Evolutionary conservation across 768 basidiomycete species (phyloP), one percentile per base, ranked within the genome.

Genomic region (Mycena crocata): DNA sequence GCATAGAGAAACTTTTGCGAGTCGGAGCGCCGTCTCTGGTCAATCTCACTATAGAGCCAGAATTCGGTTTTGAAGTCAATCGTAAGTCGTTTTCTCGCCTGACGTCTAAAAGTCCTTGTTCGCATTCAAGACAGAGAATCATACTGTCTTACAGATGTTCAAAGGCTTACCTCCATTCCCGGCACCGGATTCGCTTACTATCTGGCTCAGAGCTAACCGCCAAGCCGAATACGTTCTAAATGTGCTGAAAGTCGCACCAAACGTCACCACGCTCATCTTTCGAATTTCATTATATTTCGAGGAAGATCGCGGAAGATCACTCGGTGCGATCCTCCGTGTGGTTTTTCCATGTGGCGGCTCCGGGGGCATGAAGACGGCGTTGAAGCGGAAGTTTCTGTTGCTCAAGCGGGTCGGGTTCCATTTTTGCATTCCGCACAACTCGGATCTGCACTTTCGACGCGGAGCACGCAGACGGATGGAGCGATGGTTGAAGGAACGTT

Each of bases 391-490:
- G 24, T 66, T 66, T 42, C 54, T 58, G 14, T 23, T 51, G 13
- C 5, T 39, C 10, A 45, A 17, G 17, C 44, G 39, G 1, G 23
- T 61, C 24, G 42, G 21, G 24, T 59, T 66, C 30, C 35, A 66
- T 2, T 55, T 66, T 31, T 46, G 57, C 8, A n/a, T 23, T 15
- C 23, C 19, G 2, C 42, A 35, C 35, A 15, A 32, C 26, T 60
- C 58, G 24, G 13, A 46, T 13, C 14, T 61, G 17, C 65, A 66
- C 49, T 66, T 60, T 23, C 44, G 52, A 35, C 58, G 58, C 9
- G 65, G 65, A 2, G 34, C 56, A 23, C 58, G 58, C 9, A 48
- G 54, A 17, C 32, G 24, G 19, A 54, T 66, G 52, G 65, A 60
- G 26, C 65, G 58, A 5, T 28, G 23, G 23, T 60, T 66, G 13